Conservation (phyloP, 345 rosid genomes). For the Euphorbia peplus region DNA sequence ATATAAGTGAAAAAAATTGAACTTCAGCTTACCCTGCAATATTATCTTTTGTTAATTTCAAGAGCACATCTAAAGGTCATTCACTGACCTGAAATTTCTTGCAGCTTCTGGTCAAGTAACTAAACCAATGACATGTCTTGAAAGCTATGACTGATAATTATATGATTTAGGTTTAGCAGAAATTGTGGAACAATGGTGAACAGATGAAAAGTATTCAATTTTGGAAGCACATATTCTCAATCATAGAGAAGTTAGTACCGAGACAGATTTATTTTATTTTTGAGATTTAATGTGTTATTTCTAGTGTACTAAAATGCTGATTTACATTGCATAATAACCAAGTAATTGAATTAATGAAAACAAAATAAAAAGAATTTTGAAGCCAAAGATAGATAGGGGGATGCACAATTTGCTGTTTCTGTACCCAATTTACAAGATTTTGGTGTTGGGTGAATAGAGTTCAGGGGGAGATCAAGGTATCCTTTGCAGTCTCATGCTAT, state of each 20-base stretch:
- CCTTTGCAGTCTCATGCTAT: not conserved
- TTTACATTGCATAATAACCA: not conserved
- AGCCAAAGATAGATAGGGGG: not conserved
- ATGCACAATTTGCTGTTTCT: not conserved
- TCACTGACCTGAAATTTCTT: not conserved
- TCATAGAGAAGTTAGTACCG: too few relatives aligned
- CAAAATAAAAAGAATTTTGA: not conserved
- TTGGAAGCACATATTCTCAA: too few relatives aligned
- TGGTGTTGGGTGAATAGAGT: not conserved
- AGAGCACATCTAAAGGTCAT: not conserved
- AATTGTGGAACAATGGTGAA: not conserved
- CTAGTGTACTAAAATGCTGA: not conserved
- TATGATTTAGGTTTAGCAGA: conserved; percentile 2
- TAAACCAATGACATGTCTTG: not conserved
- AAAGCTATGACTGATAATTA: not conserved
- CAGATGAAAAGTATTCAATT: too few relatives aligned
- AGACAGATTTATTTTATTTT: too few relatives aligned
- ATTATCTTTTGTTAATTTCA: too few relatives aligned
- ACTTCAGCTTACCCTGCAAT: not conserved
- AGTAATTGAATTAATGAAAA: not conserved
- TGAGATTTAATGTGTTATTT: too few relatives aligned
- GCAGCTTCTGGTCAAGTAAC: conserved; percentile 5
- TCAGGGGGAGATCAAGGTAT: not conserved
- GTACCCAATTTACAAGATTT: not conserved
- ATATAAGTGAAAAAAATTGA: not conserved